Base-by-base conservation (phyloP, 306 rosid genomes). In the Hylodesmum podocarpum region DNA sequence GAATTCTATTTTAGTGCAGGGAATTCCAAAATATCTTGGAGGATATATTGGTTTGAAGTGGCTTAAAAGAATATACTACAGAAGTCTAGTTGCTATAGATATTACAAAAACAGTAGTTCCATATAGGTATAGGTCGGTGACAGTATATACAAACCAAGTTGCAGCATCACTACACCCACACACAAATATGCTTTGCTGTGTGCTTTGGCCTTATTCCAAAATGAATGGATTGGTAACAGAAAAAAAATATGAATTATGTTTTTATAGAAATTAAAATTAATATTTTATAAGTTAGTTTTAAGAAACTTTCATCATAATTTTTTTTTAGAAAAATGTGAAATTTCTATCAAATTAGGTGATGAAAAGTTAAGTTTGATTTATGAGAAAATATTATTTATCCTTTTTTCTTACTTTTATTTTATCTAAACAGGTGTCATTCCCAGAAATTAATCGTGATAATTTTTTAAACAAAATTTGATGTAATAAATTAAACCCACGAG, bases 41-140 rank as follows among this genome's bases (percentile, higher is more conserved):
- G 50, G 69, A n/a, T n/a, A n/a, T n/a, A 59, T 25, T 39, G 58
- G 70, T 83, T 79, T 77, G 55, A 15, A 19, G 6, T 36, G 31
- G 21, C 37, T 78, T 29, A 34, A 7, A 18, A 68, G 66, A 85
- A 83, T 74, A 69, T 87, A 81, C 82, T 61, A 27, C 43, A 77
- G 33, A 83, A 36, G 85, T 43, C 78, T 57, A 73, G 69, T 85
- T 73, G 94, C 85, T 41, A n/a, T n/a, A 33, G 80, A 85, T 77
- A 44, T 84, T 28, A 28, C 11, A 39, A 43, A 61, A 18, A 61
- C 37, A 11, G 70, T 65, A 78, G 82, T 77, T 73, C 76, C 73
- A 59, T 74, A 86, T 74, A 81, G 86, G n/a, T n/a, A n/a, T n/a
- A n/a, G 72, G 73, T 69, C n/a, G 86, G 91, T 89, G 85, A 73